phyloP scores from a whole-genome alignment of 225 moss, liverwort and hornwort species.

The Pseudoscleropodium purum region DNA sequence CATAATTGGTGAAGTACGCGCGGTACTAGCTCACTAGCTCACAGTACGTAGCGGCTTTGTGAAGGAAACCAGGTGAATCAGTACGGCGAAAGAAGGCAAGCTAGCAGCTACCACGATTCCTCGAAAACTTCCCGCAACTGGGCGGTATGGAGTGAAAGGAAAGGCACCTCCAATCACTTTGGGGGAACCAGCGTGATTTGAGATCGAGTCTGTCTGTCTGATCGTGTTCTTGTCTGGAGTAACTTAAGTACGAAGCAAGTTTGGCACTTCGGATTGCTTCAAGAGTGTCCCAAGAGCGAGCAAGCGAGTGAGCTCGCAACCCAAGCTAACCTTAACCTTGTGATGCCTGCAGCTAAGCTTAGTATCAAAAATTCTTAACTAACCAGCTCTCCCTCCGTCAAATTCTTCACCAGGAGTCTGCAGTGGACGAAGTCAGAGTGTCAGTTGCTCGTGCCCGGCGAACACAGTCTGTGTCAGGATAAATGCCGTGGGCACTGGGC shows the following conservation, averaged over 20 bases:
- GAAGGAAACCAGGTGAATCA: not conserved
- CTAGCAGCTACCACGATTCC: not conserved
- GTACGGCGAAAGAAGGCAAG: not conserved
- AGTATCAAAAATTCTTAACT: not conserved
- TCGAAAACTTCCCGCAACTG: not conserved
- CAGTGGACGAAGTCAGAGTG: not conserved
- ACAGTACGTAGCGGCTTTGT: not conserved
- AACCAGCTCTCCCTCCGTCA: not conserved
- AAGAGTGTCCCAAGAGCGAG: not conserved
- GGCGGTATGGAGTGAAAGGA: not conserved
- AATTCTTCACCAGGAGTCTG: not conserved
- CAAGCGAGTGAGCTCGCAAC: not conserved
- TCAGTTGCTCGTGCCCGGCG: not conserved
- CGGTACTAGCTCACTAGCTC: not conserved
- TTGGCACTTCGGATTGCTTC: not conserved
- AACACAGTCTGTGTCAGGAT: not conserved
- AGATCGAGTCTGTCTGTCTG: not conserved
- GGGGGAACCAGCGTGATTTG: not conserved
- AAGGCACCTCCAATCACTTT: not conserved
- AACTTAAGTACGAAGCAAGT: not conserved
- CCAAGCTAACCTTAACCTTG: not conserved
- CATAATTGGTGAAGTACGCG: not conserved
- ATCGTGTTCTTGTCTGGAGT: not conserved
- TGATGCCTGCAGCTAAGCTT: not conserved
- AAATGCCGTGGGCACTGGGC: not conserved